These are phyloP conservation scores for Cucurbitaria berberidis DNA, from an alignment of 2,329 filamentous ascomycete species.

Conservation along the genomic window DNA sequence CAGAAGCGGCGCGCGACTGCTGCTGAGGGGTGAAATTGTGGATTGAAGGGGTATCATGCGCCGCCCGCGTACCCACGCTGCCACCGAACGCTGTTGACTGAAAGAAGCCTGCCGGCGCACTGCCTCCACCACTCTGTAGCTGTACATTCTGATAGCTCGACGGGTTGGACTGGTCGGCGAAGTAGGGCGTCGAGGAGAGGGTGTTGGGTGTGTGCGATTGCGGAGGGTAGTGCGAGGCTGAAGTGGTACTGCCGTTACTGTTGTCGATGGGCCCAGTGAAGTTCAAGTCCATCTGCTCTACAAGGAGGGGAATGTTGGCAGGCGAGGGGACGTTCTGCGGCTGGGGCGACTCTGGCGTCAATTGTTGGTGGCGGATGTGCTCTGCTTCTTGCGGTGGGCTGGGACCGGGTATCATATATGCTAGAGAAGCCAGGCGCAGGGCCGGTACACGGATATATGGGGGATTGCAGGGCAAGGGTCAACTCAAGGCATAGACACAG, in stretches of 20 bases:
- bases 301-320: slow-evolving; percentile 70
- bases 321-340: slow-evolving; percentile 72
- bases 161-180: slow-evolving; percentile 33
- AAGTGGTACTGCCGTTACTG: slow-evolving; percentile 53
- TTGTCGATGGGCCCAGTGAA: slow-evolving; percentile 71
- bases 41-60: slow-evolving; percentile 48
- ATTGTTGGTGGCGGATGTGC: slow-evolving; percentile 68
- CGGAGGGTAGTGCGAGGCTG: slow-evolving; percentile 41
- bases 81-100: slow-evolving; percentile 35
- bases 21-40: slow-evolving; percentile 45
- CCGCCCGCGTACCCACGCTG: slow-evolving; percentile 37
- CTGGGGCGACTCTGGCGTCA: slow-evolving; percentile 74
- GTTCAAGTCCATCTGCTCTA: slow-evolving; percentile 73
- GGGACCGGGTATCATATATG: slow-evolving; percentile 62
- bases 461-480: slow-evolving; percentile 12
- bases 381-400: slow-evolving; percentile 62
- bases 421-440: slow-evolving; percentile 46
- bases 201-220: slow-evolving; percentile 42
- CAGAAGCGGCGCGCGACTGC: slow-evolving; percentile 38
- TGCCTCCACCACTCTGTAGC: slow-evolving; percentile 29
- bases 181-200: slow-evolving; percentile 38
- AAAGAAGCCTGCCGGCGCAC: slow-evolving; percentile 28
- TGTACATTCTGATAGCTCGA: slow-evolving; percentile 30
- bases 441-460: slow-evolving; percentile 16
- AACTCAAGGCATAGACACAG: slow-evolving; percentile 28